Evolutionary conservation across 2,329 filamentous ascomycete species (phyloP).

Genomic region (Penicillium paneum): DNA sequence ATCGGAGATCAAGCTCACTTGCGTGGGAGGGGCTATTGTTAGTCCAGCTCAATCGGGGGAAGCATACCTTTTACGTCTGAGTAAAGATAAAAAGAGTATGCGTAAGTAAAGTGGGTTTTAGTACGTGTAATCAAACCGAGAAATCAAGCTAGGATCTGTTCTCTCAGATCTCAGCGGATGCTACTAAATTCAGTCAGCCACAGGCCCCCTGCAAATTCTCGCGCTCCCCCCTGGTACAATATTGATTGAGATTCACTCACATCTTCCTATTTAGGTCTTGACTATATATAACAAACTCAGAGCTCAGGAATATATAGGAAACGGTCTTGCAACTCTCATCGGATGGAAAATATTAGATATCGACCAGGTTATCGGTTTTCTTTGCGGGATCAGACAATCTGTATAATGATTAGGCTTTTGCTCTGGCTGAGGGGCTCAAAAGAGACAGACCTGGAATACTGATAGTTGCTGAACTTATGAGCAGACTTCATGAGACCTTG

Average conservation of each 20-base stretch:
- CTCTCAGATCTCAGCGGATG: no score
- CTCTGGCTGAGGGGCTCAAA: background rate
- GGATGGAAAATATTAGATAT: background rate
- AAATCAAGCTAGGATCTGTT: no score
- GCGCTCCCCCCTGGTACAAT: background rate
- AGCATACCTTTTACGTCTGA: no score
- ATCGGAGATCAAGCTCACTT: no score
- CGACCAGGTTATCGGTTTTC: slow-evolving; percentile 1
- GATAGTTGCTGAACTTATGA: background rate
- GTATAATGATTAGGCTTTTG: slow-evolving; percentile 1
- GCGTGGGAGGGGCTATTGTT: no score
- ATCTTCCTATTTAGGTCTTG: background rate
- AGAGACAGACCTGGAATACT: background rate
- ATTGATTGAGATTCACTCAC: background rate
- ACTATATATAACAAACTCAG: background rate
- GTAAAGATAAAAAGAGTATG: no score
- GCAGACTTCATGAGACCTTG: background rate
- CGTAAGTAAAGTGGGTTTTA: no score
- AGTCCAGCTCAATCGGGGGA: no score
- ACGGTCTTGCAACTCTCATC: background rate
- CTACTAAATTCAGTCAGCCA: no score
- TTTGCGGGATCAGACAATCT: background rate
- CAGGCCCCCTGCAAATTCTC: background rate
- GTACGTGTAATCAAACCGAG: no score
- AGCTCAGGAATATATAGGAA: background rate